Evolutionary conservation across 768 basidiomycete species (phyloP).

Genomic region (Suillus fuscotomentosus): DNA sequence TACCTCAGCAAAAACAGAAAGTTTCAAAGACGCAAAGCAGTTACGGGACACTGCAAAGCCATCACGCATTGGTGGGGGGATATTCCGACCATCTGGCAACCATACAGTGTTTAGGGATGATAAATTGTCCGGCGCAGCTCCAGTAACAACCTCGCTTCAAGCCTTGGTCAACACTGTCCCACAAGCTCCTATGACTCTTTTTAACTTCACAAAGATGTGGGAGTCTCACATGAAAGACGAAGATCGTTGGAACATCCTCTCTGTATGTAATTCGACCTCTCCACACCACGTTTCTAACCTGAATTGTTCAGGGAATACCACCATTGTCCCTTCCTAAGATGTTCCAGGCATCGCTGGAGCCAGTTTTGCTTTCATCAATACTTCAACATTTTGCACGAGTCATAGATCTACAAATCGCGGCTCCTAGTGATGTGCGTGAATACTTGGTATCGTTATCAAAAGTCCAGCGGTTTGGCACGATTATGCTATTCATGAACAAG

Average conservation of each 20-base stretch:
- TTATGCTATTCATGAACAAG: constrained; percentile 60
- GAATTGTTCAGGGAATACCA: constrained; percentile 45
- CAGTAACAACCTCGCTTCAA: constrained; percentile 2
- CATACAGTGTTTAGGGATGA: constrained; percentile 50
- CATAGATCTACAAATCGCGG: constrained; percentile 20
- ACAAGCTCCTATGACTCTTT: constrained; percentile 45
- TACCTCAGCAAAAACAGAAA: constrained; percentile 22
- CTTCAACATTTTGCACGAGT: constrained; percentile 45
- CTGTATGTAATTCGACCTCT: constrained; percentile 39
- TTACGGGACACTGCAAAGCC: constrained; percentile 45
- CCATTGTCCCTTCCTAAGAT: constrained; percentile 56
- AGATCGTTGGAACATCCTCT: constrained; percentile 58
- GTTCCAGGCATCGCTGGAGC: constrained; percentile 71
- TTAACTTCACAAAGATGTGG: constrained; percentile 67
- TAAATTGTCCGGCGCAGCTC: constrained; percentile 6
- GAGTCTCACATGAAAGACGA: constrained; percentile 36
- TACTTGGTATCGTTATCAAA: constrained; percentile 54
- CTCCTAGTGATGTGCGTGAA: constrained; percentile 28
- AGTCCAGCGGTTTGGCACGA: constrained; percentile 62
- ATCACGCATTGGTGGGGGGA: constrained; percentile 63
- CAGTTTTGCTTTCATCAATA: constrained; percentile 56
- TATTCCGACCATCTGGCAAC: constrained; percentile 65
- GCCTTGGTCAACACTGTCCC: constrained; percentile 7
- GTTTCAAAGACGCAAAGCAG: constrained; percentile 61
- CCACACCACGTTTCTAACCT: background rate